Conservation (phyloP, 352 stramenopile genomes). For the Phytophthora fragariae region DNA sequence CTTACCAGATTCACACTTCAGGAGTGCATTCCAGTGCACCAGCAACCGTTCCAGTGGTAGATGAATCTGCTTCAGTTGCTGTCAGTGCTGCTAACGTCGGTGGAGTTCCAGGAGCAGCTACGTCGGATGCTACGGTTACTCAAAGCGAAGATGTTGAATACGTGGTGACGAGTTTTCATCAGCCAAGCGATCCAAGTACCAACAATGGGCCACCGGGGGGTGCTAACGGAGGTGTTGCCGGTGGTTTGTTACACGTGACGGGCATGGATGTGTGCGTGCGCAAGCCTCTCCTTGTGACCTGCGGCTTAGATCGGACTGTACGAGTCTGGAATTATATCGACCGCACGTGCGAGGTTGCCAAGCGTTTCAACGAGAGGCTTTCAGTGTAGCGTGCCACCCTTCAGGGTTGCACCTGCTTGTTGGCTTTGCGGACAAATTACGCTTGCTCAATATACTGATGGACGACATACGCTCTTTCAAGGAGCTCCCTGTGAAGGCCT, state of each 20-base stretch:
- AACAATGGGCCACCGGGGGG: constrained; percentile 26
- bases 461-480: constrained; percentile 90
- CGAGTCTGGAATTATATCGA: constrained; percentile 96
- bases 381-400: constrained; percentile 91
- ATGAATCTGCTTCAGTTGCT: constrained; percentile 32
- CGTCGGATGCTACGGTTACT: constrained; percentile 18
- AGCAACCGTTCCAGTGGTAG: constrained; percentile 17
- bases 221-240: constrained; percentile 17
- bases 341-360: constrained; percentile 85
- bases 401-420: constrained; percentile 91
- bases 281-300: constrained; percentile 93
- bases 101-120: background rate
- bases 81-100: constrained; percentile 7
- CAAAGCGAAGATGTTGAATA: constrained; percentile 78
- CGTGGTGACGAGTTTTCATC: constrained; percentile 77
- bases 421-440: constrained; percentile 92
- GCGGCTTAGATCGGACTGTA: constrained; percentile 88
- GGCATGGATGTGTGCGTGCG: constrained; percentile 94
- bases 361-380: constrained; percentile 90
- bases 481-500: constrained; percentile 87
- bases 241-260: constrained; percentile 67
- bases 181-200: constrained; percentile 54
- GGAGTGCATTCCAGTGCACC: constrained; percentile 17
- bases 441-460: constrained; percentile 93
- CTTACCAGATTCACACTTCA: constrained; percentile 63